Evolutionary conservation across 352 stramenopile genomes (phyloP).

Genomic region (Pythium chondricola): DNA sequence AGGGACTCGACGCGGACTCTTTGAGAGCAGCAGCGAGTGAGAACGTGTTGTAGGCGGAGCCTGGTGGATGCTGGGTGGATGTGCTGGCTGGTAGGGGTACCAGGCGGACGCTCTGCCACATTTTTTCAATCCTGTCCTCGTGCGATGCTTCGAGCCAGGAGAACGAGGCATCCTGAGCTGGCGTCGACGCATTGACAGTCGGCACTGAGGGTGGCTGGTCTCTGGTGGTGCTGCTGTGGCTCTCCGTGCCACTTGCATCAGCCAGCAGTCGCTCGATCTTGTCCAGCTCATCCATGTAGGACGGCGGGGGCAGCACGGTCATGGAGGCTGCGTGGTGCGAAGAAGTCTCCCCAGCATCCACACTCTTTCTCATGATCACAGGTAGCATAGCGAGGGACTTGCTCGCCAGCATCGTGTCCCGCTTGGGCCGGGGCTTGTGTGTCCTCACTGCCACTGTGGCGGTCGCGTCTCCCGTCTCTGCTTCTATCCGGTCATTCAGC

Average conservation of each 20-base stretch:
- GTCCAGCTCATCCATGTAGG: conserved; percentile 44
- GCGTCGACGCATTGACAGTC: not conserved
- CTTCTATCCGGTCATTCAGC: not conserved
- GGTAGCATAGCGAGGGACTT: conserved; percentile 7
- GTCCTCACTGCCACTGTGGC: too few relatives aligned
- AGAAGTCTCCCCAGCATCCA: too few relatives aligned
- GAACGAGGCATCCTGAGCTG: not conserved
- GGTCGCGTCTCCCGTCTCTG: not conserved
- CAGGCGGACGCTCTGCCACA: conserved; percentile 47
- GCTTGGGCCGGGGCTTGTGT: not conserved
- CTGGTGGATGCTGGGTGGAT: not conserved
- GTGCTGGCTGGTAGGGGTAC: conserved; percentile 19
- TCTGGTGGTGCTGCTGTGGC: conserved; percentile 6
- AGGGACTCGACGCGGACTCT: not conserved
- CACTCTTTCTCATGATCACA: too few relatives aligned
- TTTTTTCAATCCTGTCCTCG: conserved; percentile 40
- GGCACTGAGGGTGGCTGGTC: not conserved
- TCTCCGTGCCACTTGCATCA: conserved; percentile 14
- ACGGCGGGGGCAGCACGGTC: not conserved
- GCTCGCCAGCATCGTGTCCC: not conserved
- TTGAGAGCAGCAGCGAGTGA: conserved; percentile 20
- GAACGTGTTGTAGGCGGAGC: conserved; percentile 35
- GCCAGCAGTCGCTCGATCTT: conserved; percentile 51
- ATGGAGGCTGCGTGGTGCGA: too few relatives aligned
- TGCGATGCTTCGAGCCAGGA: conserved; percentile 9